phyloP scores from a whole-genome alignment of 1,284 basidiomycete species.

The Cryptococcus jaspeensis region DNA sequence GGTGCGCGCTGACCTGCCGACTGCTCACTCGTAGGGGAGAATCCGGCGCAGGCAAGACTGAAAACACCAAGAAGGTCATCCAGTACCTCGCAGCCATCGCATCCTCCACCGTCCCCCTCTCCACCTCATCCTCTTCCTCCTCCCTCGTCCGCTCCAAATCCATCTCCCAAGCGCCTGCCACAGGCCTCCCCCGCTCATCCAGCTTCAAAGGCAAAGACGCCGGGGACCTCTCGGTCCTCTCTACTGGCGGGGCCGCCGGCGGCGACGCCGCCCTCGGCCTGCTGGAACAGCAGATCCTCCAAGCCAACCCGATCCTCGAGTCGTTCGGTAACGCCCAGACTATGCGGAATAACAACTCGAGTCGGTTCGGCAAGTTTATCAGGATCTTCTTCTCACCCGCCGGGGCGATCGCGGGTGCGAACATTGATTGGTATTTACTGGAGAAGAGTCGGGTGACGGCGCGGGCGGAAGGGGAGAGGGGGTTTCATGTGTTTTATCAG shows the following conservation, averaged over 20 bases:
- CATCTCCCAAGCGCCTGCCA: conserved; percentile 29
- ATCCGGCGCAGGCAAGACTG: conserved; percentile 98
- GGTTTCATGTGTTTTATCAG: conserved; percentile 98
- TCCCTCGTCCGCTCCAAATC: conserved; percentile 25
- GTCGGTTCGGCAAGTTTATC: conserved; percentile 94
- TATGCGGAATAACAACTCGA: conserved; percentile 97
- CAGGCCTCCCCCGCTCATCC: conserved; percentile 46
- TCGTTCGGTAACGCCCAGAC: conserved; percentile 99
- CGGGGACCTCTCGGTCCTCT: conserved; percentile 40
- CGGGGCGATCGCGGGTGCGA: conserved; percentile 95
- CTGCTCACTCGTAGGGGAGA: conserved; percentile 68
- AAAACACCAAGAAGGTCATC: conserved; percentile 99
- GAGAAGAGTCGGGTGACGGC: conserved; percentile 95
- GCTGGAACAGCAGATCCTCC: conserved; percentile 92
- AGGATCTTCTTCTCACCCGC: conserved; percentile 91
- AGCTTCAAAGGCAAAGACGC: conserved; percentile 49
- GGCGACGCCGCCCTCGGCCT: conserved; percentile 72
- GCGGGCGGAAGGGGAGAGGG: conserved; percentile 83
- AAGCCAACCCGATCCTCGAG: conserved; percentile 97
- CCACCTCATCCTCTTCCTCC: conserved; percentile 36
- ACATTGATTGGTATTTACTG: conserved; percentile 98
- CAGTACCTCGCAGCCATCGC: conserved; percentile 99
- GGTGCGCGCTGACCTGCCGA: neutral
- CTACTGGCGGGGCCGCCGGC: conserved; percentile 32
- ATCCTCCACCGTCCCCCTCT: conserved; percentile 60